phyloP scores from a whole-genome alignment of 2,329 filamentous ascomycete species.

The Fusarium agapanthi region DNA sequence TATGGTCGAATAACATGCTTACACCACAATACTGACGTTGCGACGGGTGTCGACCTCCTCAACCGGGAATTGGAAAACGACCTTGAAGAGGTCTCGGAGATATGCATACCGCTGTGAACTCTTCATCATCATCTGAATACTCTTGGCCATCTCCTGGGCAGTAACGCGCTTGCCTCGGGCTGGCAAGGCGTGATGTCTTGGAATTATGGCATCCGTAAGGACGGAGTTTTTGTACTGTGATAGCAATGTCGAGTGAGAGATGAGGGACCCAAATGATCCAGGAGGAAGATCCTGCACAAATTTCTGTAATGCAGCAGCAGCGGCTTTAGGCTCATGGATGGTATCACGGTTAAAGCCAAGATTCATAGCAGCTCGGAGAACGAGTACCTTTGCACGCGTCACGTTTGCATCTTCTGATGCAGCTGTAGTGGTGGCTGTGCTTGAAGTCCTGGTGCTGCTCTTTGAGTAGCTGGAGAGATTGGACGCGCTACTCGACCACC shows the following conservation, averaged over 20 bases:
- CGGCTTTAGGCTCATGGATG: constrained; percentile 54
- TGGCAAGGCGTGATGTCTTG: constrained; percentile 54
- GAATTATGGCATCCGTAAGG: constrained; percentile 71
- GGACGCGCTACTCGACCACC: constrained; percentile 85
- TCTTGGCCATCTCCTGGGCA: constrained; percentile 81
- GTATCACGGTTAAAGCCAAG: constrained; percentile 76
- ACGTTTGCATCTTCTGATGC: constrained; percentile 79
- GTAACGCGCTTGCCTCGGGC: constrained; percentile 65
- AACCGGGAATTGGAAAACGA: constrained; percentile 85
- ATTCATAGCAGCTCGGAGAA: constrained; percentile 87
- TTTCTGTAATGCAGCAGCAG: constrained; percentile 67
- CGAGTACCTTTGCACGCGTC: constrained; percentile 78
- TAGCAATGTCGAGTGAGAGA: constrained; percentile 76
- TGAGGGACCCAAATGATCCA: constrained; percentile 78
- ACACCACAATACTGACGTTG: constrained; percentile 67
- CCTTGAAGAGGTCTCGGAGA: constrained; percentile 80
- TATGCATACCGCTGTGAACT: constrained; percentile 76
- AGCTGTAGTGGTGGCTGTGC: constrained; percentile 76
- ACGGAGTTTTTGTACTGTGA: constrained; percentile 85
- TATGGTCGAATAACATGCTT: background rate
- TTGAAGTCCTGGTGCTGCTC: constrained; percentile 70
- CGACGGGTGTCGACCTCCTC: constrained; percentile 79
- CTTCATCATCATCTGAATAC: constrained; percentile 78
- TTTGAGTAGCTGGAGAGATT: constrained; percentile 84
- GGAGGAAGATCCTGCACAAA: constrained; percentile 81